These are phyloP conservation scores for Colletotrichum ledebouriae DNA, from an alignment of 2,329 filamentous ascomycete genomes.

Conservation along the genomic window DNA sequence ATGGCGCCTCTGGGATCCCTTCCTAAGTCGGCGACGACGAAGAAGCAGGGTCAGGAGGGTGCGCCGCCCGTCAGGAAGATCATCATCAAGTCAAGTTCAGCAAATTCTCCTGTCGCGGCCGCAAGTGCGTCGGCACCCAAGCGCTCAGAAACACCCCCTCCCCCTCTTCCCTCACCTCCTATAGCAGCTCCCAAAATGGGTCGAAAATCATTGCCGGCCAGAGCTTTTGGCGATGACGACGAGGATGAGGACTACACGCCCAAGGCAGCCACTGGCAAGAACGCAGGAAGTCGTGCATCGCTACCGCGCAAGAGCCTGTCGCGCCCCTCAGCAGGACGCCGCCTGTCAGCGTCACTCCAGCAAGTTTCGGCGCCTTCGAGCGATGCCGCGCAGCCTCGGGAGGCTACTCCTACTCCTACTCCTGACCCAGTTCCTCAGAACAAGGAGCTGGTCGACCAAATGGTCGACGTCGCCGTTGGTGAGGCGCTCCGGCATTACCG, in stretches of 20 bases:
- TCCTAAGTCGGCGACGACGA: conserved; percentile 69
- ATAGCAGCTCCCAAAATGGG: conserved; percentile 24
- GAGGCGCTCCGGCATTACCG: conserved; percentile 68
- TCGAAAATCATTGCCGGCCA: conserved; percentile 32
- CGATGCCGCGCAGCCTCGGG: conserved; percentile 39
- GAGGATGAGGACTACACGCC: conserved; percentile 36
- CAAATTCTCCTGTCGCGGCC: conserved; percentile 42
- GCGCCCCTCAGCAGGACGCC: conserved; percentile 37
- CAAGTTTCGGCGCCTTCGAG: conserved; percentile 32
- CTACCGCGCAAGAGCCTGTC: conserved; percentile 41
- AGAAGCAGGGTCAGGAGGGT: conserved; percentile 52
- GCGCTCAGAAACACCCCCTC: conserved; percentile 38
- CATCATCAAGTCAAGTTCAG: conserved; percentile 56
- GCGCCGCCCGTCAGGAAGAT: conserved; percentile 57
- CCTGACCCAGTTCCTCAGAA: conserved; percentile 45
- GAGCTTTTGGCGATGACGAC: conserved; percentile 38
- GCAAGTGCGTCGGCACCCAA: conserved; percentile 33
- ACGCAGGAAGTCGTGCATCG: conserved; percentile 28
- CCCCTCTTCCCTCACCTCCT: conserved; percentile 35
- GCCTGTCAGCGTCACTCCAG: conserved; percentile 35
- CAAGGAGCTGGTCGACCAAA: conserved; percentile 62
- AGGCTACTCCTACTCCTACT: conserved; percentile 26
- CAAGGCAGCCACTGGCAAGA: conserved; percentile 35
- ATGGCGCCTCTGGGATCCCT: conserved; percentile 86
- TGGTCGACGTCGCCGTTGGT: conserved; percentile 70